A percentile compares a stretch with the other conserved stretches of the same genome.
Evolutionary conservation across 257 asterid species (phyloP).

Genomic region (Scutellaria baicalensis): DNA sequence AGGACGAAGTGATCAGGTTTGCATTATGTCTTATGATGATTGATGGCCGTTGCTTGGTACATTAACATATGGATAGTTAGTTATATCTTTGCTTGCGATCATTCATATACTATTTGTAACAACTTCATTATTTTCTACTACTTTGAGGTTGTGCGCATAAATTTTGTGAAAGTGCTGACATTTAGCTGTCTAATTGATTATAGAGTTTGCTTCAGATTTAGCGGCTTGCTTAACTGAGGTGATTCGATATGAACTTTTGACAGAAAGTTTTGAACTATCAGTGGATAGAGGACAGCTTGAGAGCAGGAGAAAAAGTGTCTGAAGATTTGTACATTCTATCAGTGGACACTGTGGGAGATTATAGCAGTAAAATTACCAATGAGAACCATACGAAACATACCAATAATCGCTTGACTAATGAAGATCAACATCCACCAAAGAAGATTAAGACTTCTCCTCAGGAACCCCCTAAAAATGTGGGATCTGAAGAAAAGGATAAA

Average conservation of each 20-base stretch:
- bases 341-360: slow-evolving; percentile 19
- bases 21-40: background rate
- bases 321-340: slow-evolving; percentile 59
- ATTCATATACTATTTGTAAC: background rate
- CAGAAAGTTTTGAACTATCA: slow-evolving; percentile 69
- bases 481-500: slow-evolving; percentile 17
- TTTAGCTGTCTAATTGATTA: background rate
- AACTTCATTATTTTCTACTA: background rate
- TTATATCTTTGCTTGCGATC: background rate
- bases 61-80: background rate
- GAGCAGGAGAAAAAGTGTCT: slow-evolving; percentile 52
- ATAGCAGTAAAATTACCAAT: slow-evolving; percentile 6
- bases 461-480: slow-evolving; percentile 26
- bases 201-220: background rate
- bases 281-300: slow-evolving; percentile 88
- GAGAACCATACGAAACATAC: slow-evolving; percentile 17
- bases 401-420: slow-evolving; percentile 18
- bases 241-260: slow-evolving; percentile 9
- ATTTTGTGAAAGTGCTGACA: background rate
- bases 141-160: background rate
- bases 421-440: slow-evolving; percentile 30
- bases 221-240: background rate
- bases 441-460: slow-evolving; percentile 40
- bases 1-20: background rate
- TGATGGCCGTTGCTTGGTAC: background rate